Conservation (phyloP, 805 yeast species). For the Saturnispora kantuleensis region DNA sequence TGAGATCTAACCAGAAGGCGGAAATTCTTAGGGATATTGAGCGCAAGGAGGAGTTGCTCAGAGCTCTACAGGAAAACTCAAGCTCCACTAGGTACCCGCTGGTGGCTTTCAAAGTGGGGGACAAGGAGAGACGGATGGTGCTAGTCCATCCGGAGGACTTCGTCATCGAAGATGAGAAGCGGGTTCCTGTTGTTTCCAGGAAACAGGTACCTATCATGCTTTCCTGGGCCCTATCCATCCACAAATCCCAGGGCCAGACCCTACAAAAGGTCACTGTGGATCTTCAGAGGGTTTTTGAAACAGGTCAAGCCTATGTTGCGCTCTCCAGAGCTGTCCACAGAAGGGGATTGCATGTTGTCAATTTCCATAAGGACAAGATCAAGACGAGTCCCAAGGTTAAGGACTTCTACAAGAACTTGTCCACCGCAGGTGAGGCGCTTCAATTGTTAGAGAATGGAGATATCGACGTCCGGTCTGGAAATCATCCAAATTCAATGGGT, state of each 20-base stretch:
- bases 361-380: slow-evolving; percentile 57
- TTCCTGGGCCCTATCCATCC: slow-evolving; percentile 97
- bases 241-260: slow-evolving; percentile 93
- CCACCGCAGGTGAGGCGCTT: slow-evolving; percentile 26
- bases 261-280: slow-evolving; percentile 70
- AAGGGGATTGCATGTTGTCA: slow-evolving; percentile 71
- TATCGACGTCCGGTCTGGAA: background rate
- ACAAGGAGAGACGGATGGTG: slow-evolving; percentile 64
- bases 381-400: slow-evolving; percentile 62
- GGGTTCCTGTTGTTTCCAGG: slow-evolving; percentile 58
- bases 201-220: slow-evolving; percentile 76
- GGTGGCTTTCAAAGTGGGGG: slow-evolving; percentile 65
- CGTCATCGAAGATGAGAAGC: slow-evolving; percentile 67
- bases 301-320: slow-evolving; percentile 95
- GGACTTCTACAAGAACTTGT: slow-evolving; percentile 51
- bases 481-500: background rate
- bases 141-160: slow-evolving; percentile 77
- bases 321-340: slow-evolving; percentile 75
- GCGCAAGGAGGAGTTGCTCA: slow-evolving; percentile 39
- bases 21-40: slow-evolving; percentile 22
- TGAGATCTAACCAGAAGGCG: slow-evolving; percentile 1
- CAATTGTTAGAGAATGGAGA: background rate
- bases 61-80: slow-evolving; percentile 35
- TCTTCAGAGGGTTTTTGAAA: slow-evolving; percentile 65
- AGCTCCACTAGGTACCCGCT: slow-evolving; percentile 51